Evolutionary conservation across 305 asterid genomes (phyloP).

Genomic region (Fraxinus ornus): DNA sequence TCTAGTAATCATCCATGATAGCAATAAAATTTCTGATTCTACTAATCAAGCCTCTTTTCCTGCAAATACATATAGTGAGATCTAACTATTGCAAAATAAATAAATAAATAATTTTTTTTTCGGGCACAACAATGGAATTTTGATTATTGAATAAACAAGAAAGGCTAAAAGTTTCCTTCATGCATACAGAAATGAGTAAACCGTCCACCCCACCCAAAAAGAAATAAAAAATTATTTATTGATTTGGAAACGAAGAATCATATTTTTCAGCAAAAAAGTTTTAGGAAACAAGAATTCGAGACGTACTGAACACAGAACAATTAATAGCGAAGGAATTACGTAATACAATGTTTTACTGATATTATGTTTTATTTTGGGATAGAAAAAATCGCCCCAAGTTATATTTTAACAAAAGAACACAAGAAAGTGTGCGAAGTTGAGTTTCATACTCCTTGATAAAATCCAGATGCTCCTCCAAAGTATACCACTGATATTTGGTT

Average conservation of each 20-base stretch:
- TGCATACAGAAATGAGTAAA: neutral
- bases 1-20: neutral
- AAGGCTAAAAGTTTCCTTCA: neutral
- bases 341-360: neutral
- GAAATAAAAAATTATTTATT: neutral
- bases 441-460: conserved; percentile 66
- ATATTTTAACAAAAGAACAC: neutral
- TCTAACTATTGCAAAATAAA: neutral
- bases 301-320: neutral
- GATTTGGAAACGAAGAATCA: neutral
- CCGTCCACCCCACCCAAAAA: neutral
- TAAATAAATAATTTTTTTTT: neutral
- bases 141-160: neutral
- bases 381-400: neutral
- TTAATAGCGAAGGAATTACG: neutral
- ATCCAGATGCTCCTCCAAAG: conserved; percentile 60
- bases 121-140: neutral
- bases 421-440: neutral
- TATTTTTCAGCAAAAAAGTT: neutral
- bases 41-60: neutral
- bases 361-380: neutral
- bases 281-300: neutral
- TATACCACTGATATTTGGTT: conserved; percentile 49
- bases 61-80: neutral
- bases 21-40: neutral